phyloP scores from a whole-genome alignment of 768 basidiomycete species.

The Tylopilus intermedius region DNA sequence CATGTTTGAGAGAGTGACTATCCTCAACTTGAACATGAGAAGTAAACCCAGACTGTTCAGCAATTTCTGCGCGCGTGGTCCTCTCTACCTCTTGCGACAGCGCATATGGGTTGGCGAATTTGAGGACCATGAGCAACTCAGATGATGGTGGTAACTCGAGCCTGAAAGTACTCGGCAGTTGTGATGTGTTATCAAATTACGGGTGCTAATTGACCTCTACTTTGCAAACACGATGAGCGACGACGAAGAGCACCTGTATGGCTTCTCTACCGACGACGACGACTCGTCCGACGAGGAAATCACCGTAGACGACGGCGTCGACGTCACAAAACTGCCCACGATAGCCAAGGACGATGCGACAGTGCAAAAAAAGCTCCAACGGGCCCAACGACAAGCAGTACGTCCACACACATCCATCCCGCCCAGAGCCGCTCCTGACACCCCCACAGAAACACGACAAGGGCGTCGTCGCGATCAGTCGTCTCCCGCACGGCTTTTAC shows the following conservation, averaged over 20 bases:
- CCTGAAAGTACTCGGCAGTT: no score
- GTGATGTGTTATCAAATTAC: not conserved
- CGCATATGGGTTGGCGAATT: constrained; percentile 46
- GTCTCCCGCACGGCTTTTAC: constrained; percentile 95
- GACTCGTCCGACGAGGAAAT: constrained; percentile 78
- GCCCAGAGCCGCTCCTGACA: not conserved
- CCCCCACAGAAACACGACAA: constrained; percentile 49
- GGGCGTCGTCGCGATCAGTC: constrained; percentile 85
- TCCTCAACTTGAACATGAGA: constrained; percentile 6
- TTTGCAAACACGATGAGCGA: constrained; percentile 19
- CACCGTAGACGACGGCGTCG: constrained; percentile 52
- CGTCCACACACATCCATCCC: constrained; percentile 18
- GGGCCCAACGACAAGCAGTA: constrained; percentile 64
- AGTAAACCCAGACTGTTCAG: constrained; percentile 6
- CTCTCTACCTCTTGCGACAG: constrained; percentile 28
- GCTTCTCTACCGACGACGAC: constrained; percentile 74
- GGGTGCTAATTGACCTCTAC: not conserved
- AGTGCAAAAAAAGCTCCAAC: constrained; percentile 61
- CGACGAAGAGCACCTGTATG: constrained; percentile 50
- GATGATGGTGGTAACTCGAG: not conserved
- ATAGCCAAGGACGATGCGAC: constrained; percentile 82
- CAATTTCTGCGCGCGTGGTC: constrained; percentile 36
- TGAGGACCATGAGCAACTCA: constrained; percentile 28
- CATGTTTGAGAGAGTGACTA: constrained; percentile 13
- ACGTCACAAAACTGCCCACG: constrained; percentile 73